Evolutionary conservation across 352 stramenopile genomes (phyloP).

Genomic region (Phytophthora parvispora): DNA sequence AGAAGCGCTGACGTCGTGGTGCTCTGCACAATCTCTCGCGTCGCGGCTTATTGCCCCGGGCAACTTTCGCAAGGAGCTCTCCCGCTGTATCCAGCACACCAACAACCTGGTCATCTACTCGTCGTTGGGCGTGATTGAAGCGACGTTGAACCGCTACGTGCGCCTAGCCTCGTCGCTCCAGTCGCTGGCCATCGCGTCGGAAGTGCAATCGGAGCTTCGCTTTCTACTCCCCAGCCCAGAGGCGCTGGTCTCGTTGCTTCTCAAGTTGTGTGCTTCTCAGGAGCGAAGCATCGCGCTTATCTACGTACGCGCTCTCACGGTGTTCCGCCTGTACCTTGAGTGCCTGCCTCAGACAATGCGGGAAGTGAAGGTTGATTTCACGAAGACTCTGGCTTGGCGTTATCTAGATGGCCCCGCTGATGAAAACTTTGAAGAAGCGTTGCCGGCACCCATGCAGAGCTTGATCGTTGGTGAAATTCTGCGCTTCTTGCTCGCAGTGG

Average conservation of each 20-base stretch:
- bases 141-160: slow-evolving; percentile 64
- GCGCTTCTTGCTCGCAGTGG: slow-evolving; percentile 70
- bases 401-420: slow-evolving; percentile 42
- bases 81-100: slow-evolving; percentile 79
- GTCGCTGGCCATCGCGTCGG: slow-evolving; percentile 20
- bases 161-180: slow-evolving; percentile 39
- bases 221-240: slow-evolving; percentile 82
- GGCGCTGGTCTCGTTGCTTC: slow-evolving; percentile 79
- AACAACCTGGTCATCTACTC: slow-evolving; percentile 85
- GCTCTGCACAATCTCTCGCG: slow-evolving; percentile 59
- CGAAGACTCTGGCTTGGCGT: slow-evolving; percentile 79
- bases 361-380: slow-evolving; percentile 88
- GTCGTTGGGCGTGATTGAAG: slow-evolving; percentile 73
- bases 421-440: not conserved
- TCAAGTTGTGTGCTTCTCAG: slow-evolving; percentile 71
- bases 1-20: slow-evolving; percentile 41
- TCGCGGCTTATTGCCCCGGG: slow-evolving; percentile 75
- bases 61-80: slow-evolving; percentile 84
- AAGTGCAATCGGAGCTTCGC: slow-evolving; percentile 76
- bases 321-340: slow-evolving; percentile 83
- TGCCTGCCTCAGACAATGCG: slow-evolving; percentile 80
- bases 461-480: slow-evolving; percentile 81
- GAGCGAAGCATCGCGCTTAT: slow-evolving; percentile 58
- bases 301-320: slow-evolving; percentile 78
- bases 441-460: slow-evolving; percentile 43